Percentiles rank a stretch among this genome's conserved stretches.
phyloP scores from a whole-genome alignment of 169 alveolate genomes.

The Cryptosporidium ryanae region DNA sequence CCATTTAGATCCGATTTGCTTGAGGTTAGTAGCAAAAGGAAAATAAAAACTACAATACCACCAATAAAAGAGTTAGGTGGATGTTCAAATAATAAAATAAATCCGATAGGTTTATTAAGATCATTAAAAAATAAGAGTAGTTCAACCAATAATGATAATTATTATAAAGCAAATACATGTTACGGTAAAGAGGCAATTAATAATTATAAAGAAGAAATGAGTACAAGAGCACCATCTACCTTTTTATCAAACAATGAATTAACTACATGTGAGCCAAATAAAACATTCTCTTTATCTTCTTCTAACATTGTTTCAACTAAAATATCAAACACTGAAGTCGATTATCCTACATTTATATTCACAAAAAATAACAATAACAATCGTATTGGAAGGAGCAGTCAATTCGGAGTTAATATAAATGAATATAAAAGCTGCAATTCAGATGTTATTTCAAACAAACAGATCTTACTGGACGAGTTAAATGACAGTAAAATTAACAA shows the following conservation, averaged over 20 bases:
- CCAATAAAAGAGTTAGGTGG: neutral
- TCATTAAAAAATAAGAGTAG: neutral
- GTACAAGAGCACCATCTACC: constrained; percentile 54
- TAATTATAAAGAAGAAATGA: constrained; percentile 11
- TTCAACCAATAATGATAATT: neutral
- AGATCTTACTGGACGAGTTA: neutral
- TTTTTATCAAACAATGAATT: neutral
- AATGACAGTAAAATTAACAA: neutral
- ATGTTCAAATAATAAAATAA: neutral
- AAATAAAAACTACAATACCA: constrained; percentile 61
- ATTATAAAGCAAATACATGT: neutral
- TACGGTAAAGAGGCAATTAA: neutral
- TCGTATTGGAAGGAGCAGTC: neutral
- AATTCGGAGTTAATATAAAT: neutral
- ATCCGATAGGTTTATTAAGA: constrained; percentile 45
- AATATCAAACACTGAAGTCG: too few species aligned
- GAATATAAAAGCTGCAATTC: neutral
- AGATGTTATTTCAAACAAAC: neutral
- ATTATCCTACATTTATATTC: too few species aligned
- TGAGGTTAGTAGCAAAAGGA: constrained; percentile 4
- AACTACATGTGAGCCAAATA: neutral
- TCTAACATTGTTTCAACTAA: too few species aligned
- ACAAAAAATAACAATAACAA: neutral
- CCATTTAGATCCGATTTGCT: constrained; percentile 63
- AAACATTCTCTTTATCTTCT: neutral